Conservation (phyloP, 2,329 filamentous ascomycete species). For the Tothia fuscella region DNA sequence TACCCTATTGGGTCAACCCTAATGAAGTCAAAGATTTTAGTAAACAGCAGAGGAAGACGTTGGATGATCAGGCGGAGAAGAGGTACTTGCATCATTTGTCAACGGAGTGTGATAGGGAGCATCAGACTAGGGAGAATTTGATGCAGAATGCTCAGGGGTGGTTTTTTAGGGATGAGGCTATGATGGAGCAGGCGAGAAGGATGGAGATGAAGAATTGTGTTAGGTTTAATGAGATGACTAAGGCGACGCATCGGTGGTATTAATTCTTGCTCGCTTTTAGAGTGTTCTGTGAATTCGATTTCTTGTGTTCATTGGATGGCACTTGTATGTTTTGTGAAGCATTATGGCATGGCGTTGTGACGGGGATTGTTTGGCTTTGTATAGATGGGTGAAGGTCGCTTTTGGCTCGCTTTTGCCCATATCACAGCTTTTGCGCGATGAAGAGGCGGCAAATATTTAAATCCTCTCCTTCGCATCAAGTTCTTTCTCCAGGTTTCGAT, state of each 20-base stretch:
- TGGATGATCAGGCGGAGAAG: slow-evolving; percentile 69
- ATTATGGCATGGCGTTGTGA: too few relatives aligned
- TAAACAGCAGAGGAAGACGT: slow-evolving; percentile 53
- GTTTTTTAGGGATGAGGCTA: slow-evolving; percentile 71
- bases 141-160: slow-evolving; percentile 73
- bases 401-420: too few relatives aligned
- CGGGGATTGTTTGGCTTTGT: too few relatives aligned
- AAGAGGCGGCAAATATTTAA: too few relatives aligned
- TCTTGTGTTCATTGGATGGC: too few relatives aligned
- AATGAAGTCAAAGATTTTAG: slow-evolving; percentile 60
- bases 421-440: too few relatives aligned
- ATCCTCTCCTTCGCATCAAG: too few relatives aligned
- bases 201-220: slow-evolving; percentile 50
- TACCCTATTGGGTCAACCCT: slow-evolving; percentile 81
- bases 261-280: too few relatives aligned
- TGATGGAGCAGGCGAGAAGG: slow-evolving; percentile 57
- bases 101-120: slow-evolving; percentile 64
- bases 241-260: background rate
- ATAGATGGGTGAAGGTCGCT: too few relatives aligned
- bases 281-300: too few relatives aligned
- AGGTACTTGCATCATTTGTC: slow-evolving; percentile 57
- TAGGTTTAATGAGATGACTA: slow-evolving; percentile 37
- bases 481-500: too few relatives aligned
- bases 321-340: too few relatives aligned
- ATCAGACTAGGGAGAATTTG: slow-evolving; percentile 50